A percentile compares a stretch with the other conserved stretches of the same genome.
phyloP scores from a whole-genome alignment of 73 alveolate species.

The Tetrahymena borealis region DNA sequence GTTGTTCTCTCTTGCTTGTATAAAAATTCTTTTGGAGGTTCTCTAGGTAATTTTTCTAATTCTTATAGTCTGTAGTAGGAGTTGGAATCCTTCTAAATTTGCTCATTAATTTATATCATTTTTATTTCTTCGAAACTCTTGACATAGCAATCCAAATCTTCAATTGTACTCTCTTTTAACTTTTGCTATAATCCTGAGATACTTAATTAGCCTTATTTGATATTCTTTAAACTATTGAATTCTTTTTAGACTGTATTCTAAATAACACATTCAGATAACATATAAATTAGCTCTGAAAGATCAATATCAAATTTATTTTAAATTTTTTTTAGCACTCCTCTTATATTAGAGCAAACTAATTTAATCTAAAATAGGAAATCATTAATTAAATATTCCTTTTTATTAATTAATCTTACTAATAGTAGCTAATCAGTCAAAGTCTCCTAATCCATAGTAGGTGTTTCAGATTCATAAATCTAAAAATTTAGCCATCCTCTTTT shows the following conservation, averaged over 20 bases:
- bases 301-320: background rate
- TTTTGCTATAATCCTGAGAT: background rate
- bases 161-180: background rate
- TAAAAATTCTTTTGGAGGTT: background rate
- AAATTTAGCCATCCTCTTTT: background rate
- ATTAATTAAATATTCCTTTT: background rate
- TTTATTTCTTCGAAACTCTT: background rate
- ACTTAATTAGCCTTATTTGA: background rate
- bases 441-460: background rate
- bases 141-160: background rate
- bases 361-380: background rate
- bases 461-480: background rate
- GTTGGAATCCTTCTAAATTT: background rate
- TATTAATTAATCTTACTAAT: background rate
- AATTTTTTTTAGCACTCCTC: background rate
- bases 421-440: background rate
- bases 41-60: background rate
- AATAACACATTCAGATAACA: background rate
- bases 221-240: background rate
- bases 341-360: background rate
- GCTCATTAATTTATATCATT: background rate
- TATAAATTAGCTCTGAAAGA: background rate
- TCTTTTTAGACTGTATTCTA: background rate
- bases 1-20: background rate
- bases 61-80: background rate